A percentile compares a stretch with the other conserved stretches of the same genome.
phyloP scores from a whole-genome alignment of 1,284 basidiomycete genomes.

The Lentinula novae-zelandiae region DNA sequence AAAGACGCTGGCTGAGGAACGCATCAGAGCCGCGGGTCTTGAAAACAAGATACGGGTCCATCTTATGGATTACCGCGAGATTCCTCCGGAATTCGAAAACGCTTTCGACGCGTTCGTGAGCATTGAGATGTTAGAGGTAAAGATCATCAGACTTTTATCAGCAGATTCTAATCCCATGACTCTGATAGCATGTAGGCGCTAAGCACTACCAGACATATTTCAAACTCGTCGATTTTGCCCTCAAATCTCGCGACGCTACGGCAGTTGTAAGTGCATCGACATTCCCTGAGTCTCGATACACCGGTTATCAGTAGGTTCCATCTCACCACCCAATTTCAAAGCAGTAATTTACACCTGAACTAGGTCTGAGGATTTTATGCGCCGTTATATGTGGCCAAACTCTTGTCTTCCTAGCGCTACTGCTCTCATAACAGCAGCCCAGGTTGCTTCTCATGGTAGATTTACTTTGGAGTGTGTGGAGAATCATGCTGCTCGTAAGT shows the following conservation, averaged over 20 bases:
- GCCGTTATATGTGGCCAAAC: constrained; percentile 92
- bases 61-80: constrained; percentile 82
- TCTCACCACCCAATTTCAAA: background rate
- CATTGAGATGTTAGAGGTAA: constrained; percentile 88
- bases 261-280: constrained; percentile 80
- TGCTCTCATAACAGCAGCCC: constrained; percentile 62
- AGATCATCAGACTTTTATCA: constrained; percentile 21
- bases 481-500: constrained; percentile 78
- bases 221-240: constrained; percentile 74
- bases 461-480: constrained; percentile 86
- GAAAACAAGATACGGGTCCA: constrained; percentile 75
- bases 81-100: constrained; percentile 72
- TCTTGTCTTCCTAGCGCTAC: constrained; percentile 84
- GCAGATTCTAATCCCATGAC: constrained; percentile 12
- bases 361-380: constrained; percentile 85
- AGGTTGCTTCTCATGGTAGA: constrained; percentile 60
- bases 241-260: constrained; percentile 68
- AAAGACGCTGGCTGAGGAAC: constrained; percentile 80
- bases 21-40: constrained; percentile 71
- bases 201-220: constrained; percentile 78
- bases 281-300: constrained; percentile 77
- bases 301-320: constrained; percentile 58
- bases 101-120: constrained; percentile 86
- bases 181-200: constrained; percentile 58
- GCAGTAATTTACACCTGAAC: background rate